phyloP scores from a whole-genome alignment of 345 rosid species.

The Melaleuca alternifolia region DNA sequence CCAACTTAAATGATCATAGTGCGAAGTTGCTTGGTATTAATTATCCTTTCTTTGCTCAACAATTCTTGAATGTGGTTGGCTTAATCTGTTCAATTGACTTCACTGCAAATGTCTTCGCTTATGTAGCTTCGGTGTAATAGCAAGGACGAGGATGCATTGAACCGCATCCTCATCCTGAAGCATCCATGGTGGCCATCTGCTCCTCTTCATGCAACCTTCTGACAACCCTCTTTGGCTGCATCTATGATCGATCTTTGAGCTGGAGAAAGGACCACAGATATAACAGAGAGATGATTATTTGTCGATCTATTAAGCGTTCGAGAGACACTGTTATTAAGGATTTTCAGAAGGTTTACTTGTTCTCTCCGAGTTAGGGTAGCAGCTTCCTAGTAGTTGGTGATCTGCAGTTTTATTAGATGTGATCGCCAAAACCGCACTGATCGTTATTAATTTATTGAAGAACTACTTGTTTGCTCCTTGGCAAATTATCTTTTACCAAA shows the following conservation, averaged over 20 bases:
- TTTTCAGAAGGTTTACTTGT: not conserved
- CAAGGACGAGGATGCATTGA: not conserved
- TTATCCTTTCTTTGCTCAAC: not conserved
- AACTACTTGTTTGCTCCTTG: too few relatives aligned
- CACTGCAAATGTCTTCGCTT: not conserved
- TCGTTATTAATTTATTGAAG: not conserved
- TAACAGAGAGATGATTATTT: not conserved
- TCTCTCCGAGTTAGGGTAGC: not conserved
- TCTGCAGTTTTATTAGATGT: not conserved
- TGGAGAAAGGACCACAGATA: not conserved
- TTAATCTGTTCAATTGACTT: not conserved
- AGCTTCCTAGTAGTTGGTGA: not conserved
- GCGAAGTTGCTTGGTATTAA: not conserved
- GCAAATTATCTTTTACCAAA: too few relatives aligned
- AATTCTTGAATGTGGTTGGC: not conserved
- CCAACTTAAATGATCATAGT: not conserved
- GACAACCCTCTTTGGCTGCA: not conserved
- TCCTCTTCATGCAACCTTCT: not conserved
- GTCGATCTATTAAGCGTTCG: not conserved
- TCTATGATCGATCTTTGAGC: not conserved
- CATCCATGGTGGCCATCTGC: not conserved
- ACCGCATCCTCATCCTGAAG: too few relatives aligned
- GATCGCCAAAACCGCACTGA: not conserved
- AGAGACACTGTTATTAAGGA: not conserved
- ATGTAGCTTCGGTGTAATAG: not conserved